Evolutionary conservation across 1,284 basidiomycete genomes (phyloP).

Genomic region (Xerocomus nothofagi): DNA sequence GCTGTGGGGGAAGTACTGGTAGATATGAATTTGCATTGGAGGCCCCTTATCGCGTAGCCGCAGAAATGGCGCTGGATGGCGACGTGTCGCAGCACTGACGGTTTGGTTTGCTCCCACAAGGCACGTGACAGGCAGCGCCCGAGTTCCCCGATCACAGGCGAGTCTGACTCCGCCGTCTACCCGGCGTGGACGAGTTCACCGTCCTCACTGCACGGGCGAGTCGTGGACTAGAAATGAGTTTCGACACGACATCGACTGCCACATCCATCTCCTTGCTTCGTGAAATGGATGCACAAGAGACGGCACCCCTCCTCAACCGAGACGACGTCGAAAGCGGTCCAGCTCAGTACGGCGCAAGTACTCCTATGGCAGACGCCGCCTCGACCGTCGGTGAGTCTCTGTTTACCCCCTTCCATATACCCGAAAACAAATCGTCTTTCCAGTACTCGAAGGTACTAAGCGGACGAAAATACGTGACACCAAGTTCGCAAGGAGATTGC

Average conservation of each 20-base stretch:
- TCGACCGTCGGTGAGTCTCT: constrained; percentile 24
- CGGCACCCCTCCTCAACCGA: constrained; percentile 23
- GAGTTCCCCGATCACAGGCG: too few species aligned
- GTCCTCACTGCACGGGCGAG: not conserved
- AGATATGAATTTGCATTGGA: not conserved
- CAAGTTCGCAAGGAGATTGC: constrained; percentile 37
- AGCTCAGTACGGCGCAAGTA: constrained; percentile 20
- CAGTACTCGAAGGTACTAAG: constrained; percentile 19
- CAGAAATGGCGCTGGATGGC: too few species aligned
- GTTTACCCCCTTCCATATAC: not conserved
- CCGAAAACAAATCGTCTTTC: not conserved
- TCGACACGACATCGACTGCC: constrained; percentile 29
- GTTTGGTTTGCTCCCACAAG: too few species aligned
- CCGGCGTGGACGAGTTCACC: not conserved
- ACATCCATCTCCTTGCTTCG: constrained; percentile 33
- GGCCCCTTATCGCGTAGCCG: too few species aligned
- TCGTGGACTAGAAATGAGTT: constrained; percentile 20
- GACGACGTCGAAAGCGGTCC: constrained; percentile 30
- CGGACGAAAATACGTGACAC: constrained; percentile 24
- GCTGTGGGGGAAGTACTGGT: not conserved
- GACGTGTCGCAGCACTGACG: too few species aligned
- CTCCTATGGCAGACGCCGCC: constrained; percentile 13
- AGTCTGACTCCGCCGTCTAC: too few species aligned
- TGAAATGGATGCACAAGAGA: constrained; percentile 24
- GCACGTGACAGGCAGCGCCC: constrained; percentile 12